phyloP scores from a whole-genome alignment of 2,329 filamentous ascomycete species.

The Talaromyces sp. region DNA sequence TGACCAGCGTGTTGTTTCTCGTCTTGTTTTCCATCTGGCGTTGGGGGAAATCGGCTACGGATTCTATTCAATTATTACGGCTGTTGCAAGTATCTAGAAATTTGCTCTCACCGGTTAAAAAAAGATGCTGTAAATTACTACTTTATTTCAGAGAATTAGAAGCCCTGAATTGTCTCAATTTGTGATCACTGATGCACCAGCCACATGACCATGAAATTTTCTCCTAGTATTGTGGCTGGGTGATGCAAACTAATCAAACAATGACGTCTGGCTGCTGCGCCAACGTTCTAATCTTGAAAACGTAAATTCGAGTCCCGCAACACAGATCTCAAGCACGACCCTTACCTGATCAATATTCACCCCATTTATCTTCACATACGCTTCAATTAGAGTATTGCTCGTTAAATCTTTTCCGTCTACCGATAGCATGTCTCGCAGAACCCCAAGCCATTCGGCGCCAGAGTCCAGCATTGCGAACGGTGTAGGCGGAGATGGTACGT shows the following conservation, averaged over 20 bases:
- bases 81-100: constrained; percentile 36
- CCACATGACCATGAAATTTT: constrained; percentile 14
- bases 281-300: constrained; percentile 12
- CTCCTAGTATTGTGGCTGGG: constrained; percentile 16
- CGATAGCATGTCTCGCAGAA: constrained; percentile 39
- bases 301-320: constrained; percentile 5
- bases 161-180: neutral
- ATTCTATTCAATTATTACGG: constrained; percentile 36
- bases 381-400: neutral
- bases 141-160: neutral
- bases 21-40: constrained; percentile 41
- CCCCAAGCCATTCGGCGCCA: constrained; percentile 27
- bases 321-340: neutral
- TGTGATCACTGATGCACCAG: constrained; percentile 6
- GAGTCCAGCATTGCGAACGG: constrained; percentile 29
- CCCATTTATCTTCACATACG: neutral
- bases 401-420: neutral
- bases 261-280: constrained; percentile 33
- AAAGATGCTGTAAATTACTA: constrained; percentile 24
- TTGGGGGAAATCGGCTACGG: constrained; percentile 38
- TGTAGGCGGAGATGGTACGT: constrained; percentile 28
- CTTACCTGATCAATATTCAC: neutral
- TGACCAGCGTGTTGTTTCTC: constrained; percentile 10
- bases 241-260: constrained; percentile 21
- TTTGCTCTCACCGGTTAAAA: constrained; percentile 31